Evolutionary conservation across 2,329 filamentous ascomycete species (phyloP).

Genomic region (Trichoderma koningiopsis): DNA sequence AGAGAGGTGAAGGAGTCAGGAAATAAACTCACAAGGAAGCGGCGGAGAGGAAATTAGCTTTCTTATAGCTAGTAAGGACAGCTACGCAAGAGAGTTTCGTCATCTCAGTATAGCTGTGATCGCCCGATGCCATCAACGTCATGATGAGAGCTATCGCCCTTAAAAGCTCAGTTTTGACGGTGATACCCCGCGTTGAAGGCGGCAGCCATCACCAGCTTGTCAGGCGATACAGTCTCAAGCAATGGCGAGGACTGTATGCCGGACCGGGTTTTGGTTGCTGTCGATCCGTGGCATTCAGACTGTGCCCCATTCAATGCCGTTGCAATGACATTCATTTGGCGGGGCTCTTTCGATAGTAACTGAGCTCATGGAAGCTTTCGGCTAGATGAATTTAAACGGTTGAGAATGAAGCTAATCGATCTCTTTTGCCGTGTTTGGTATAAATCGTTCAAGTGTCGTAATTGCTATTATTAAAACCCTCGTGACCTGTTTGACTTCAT

Average conservation of each 20-base stretch:
- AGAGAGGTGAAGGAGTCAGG: not conserved
- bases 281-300: slow-evolving; percentile 10
- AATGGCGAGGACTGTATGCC: slow-evolving; percentile 11
- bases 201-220: slow-evolving; percentile 24
- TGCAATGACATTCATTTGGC: slow-evolving; percentile 1
- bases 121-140: slow-evolving; percentile 23
- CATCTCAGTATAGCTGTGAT: slow-evolving; percentile 9
- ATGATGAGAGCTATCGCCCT: slow-evolving; percentile 8
- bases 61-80: slow-evolving; percentile 19
- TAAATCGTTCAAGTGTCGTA: not conserved
- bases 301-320: not conserved
- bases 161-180: slow-evolving; percentile 16
- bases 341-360: not conserved
- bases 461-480: slow-evolving; percentile 12
- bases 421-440: not conserved
- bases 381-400: not conserved
- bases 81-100: slow-evolving; percentile 17
- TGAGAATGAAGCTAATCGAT: not conserved
- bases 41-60: slow-evolving; percentile 8
- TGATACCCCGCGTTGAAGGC: slow-evolving; percentile 21
- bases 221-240: slow-evolving; percentile 10
- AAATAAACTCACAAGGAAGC: not conserved
- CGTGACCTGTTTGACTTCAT: slow-evolving; percentile 4
- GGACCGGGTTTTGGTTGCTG: not conserved
- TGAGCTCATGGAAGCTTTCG: not conserved